Conservation (phyloP, 805 yeast species). For the Vanderwaltozyma verrucispora region DNA sequence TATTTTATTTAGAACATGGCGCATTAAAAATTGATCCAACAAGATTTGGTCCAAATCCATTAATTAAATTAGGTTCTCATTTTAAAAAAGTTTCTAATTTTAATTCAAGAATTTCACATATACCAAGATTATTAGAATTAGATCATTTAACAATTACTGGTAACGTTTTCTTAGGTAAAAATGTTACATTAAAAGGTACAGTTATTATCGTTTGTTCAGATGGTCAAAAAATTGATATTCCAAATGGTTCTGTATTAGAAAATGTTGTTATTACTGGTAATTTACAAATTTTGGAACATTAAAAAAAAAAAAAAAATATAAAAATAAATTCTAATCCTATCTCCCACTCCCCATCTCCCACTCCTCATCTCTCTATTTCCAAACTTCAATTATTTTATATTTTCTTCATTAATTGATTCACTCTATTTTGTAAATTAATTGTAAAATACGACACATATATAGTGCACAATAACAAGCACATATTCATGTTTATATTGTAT, state of each 20-base stretch:
- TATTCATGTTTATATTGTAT: no score
- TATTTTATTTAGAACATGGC: conserved; percentile 86
- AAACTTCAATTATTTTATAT: no score
- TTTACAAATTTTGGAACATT: conserved; percentile 53
- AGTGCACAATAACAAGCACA: no score
- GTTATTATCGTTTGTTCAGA: conserved; percentile 96
- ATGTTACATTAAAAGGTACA: conserved; percentile 88
- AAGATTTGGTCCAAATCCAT: conserved; percentile 85
- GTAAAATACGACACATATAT: no score
- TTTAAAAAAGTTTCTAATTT: conserved; percentile 92
- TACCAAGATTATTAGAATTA: conserved; percentile 92
- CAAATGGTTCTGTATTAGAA: conserved; percentile 89
- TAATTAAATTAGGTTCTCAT: conserved; percentile 92
- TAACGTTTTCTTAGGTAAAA: conserved; percentile 83
- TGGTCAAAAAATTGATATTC: conserved; percentile 94
- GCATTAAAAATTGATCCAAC: conserved; percentile 72
- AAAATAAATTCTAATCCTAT: no score
- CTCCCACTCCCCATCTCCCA: no score
- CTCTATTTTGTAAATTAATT: no score
- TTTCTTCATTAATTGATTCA: no score
- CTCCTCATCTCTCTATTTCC: no score
- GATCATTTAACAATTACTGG: conserved; percentile 98
- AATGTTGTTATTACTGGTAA: conserved; percentile 97
- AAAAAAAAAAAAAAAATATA: not conserved
- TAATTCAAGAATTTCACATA: conserved; percentile 67